A percentile compares a stretch with the other conserved stretches of the same genome.
Evolutionary conservation across 495 filamentous ascomycete species (phyloP).

Genomic region (Haplographium delicatum): DNA sequence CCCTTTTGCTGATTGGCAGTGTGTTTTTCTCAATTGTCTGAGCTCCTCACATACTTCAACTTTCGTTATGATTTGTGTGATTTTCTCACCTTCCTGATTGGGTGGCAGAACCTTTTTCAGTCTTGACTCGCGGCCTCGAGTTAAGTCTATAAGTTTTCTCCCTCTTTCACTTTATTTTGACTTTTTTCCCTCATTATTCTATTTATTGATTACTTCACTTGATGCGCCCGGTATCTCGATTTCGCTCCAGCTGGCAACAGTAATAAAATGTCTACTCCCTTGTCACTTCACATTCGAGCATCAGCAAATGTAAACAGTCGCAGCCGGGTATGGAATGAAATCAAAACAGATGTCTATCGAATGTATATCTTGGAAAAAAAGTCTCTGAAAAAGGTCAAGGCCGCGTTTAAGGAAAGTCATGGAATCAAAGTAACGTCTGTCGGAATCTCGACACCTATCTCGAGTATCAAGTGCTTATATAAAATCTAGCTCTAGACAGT

Average conservation of each 20-base stretch:
- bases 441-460: neutral
- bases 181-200: neutral
- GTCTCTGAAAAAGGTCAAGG: neutral
- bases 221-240: neutral
- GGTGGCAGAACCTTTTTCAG: too few species aligned
- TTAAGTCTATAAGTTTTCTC: neutral
- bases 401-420: neutral
- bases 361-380: neutral
- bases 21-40: too few species aligned
- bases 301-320: neutral
- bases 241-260: neutral
- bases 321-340: neutral
- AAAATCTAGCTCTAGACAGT: neutral
- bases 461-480: neutral
- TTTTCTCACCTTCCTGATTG: too few species aligned
- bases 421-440: neutral
- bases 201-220: neutral
- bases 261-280: too few species aligned
- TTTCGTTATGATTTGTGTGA: too few species aligned
- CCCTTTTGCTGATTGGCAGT: too few species aligned
- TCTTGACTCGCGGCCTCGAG: too few species aligned
- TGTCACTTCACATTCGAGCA: neutral
- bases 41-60: too few species aligned
- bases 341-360: neutral
- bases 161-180: neutral